These are phyloP conservation scores for Leptodermis oblonga DNA, from an alignment of 257 asterid genomes.

Conservation along the genomic window DNA sequence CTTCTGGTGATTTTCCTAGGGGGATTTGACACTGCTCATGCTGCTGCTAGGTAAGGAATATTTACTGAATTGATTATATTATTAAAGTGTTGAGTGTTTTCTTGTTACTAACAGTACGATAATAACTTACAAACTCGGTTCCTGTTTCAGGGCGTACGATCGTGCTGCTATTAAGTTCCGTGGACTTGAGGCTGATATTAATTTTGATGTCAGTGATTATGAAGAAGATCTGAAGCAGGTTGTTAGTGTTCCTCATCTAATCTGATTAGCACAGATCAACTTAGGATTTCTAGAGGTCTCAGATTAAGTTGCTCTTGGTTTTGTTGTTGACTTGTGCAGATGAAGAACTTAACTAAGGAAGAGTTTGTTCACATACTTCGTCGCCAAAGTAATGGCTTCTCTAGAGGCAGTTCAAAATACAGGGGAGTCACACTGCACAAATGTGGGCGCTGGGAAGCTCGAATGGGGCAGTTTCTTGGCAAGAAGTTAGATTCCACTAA, in stretches of 20 bases:
- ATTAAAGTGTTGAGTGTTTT: slow-evolving; percentile 11
- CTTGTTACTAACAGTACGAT: neutral
- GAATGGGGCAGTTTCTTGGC: slow-evolving; percentile 99
- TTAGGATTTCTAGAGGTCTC: neutral
- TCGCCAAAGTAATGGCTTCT: slow-evolving; percentile 89
- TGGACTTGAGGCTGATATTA: slow-evolving; percentile 91
- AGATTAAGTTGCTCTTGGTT: slow-evolving; percentile 1
- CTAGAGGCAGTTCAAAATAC: slow-evolving; percentile 91
- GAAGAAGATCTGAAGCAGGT: slow-evolving; percentile 82
- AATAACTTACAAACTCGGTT: slow-evolving; percentile 17
- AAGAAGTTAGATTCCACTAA: slow-evolving; percentile 62
- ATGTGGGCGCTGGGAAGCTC: slow-evolving; percentile 99
- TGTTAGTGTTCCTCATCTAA: slow-evolving; percentile 3
- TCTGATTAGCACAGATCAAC: neutral
- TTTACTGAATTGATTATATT: neutral
- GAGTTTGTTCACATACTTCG: slow-evolving; percentile 94
- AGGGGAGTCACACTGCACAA: slow-evolving; percentile 95
- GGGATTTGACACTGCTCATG: slow-evolving; percentile 96
- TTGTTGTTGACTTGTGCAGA: slow-evolving; percentile 35
- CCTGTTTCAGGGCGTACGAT: slow-evolving; percentile 73
- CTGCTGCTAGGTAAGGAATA: slow-evolving; percentile 79
- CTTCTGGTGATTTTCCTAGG: slow-evolving; percentile 40
- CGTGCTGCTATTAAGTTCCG: slow-evolving; percentile 95
- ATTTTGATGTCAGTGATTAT: slow-evolving; percentile 71
- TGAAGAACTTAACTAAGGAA: slow-evolving; percentile 77